Conservation (phyloP, 805 yeast genomes). For the Pichia eremophila region DNA sequence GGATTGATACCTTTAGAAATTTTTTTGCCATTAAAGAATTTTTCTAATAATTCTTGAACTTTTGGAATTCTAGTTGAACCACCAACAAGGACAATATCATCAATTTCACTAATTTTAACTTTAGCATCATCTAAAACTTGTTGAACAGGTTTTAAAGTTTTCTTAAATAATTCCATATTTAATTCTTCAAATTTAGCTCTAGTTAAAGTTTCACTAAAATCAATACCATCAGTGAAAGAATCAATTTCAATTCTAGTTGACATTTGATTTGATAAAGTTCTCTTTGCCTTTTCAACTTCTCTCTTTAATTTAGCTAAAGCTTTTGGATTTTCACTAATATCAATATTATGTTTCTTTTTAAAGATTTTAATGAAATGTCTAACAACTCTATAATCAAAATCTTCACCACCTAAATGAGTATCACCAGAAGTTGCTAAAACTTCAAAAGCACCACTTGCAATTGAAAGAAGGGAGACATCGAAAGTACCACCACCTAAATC, state of each 20-base stretch:
- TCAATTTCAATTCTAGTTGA: slow-evolving; percentile 95
- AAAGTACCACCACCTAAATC: slow-evolving; percentile 98
- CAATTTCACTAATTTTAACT: slow-evolving; percentile 74
- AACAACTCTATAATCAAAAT: slow-evolving; percentile 83
- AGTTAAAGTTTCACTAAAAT: slow-evolving; percentile 88
- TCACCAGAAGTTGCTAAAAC: slow-evolving; percentile 94
- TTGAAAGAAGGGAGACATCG: slow-evolving; percentile 80
- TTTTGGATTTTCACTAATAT: slow-evolving; percentile 70
- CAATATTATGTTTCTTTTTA: slow-evolving; percentile 88
- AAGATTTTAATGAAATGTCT: slow-evolving; percentile 78
- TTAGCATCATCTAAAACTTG: slow-evolving; percentile 92
- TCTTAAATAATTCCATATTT: slow-evolving; percentile 86
- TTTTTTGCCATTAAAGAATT: slow-evolving; percentile 87
- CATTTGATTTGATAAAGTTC: slow-evolving; percentile 91
- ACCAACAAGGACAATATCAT: slow-evolving; percentile 95
- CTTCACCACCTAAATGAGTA: slow-evolving; percentile 97
- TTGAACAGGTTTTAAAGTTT: slow-evolving; percentile 92
- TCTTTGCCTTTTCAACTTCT: slow-evolving; percentile 97
- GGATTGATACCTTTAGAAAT: slow-evolving; percentile 97
- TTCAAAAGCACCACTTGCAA: slow-evolving; percentile 88
- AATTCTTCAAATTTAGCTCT: slow-evolving; percentile 98
- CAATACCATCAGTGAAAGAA: slow-evolving; percentile 89
- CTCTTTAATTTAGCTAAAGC: slow-evolving; percentile 91
- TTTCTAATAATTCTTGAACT: slow-evolving; percentile 87
- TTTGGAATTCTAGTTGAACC: slow-evolving; percentile 99